These are phyloP conservation scores for Dryas alaskensis DNA, from an alignment of 306 rosid species.

Conservation along the genomic window DNA sequence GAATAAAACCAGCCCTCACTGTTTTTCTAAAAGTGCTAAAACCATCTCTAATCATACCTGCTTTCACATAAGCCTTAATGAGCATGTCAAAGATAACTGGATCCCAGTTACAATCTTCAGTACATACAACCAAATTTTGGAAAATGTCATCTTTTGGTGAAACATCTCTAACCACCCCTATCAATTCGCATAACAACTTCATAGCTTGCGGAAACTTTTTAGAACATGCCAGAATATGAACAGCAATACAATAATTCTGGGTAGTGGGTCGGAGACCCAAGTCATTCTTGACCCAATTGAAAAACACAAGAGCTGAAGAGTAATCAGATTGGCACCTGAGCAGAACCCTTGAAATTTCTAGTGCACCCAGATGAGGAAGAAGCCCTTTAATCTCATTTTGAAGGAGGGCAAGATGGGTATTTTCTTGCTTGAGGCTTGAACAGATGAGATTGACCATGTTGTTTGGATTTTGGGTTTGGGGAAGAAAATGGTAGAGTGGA, in stretches of 20 bases:
- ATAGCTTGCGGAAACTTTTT: conserved; percentile 53
- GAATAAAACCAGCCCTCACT: conserved; percentile 54
- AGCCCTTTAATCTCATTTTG: conserved; percentile 49
- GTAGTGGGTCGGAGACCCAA: conserved; percentile 46
- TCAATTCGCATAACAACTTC: conserved; percentile 61
- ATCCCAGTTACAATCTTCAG: conserved; percentile 80
- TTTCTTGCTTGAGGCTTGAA: conserved; percentile 47
- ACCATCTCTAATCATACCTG: conserved; percentile 60
- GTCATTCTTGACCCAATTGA: conserved; percentile 71
- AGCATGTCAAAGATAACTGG: conserved; percentile 73
- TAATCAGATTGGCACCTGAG: conserved; percentile 73
- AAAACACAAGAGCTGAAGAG: conserved; percentile 61
- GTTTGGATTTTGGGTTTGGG: conserved; percentile 73
- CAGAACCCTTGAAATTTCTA: conserved; percentile 69
- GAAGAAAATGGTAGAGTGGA: conserved; percentile 75
- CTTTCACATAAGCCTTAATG: conserved; percentile 74
- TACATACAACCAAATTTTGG: conserved; percentile 38
- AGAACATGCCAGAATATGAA: conserved; percentile 70
- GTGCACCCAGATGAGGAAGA: conserved; percentile 61
- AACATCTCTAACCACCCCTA: conserved; percentile 37
- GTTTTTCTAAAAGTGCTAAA: conserved; percentile 55
- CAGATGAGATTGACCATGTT: conserved; percentile 67
- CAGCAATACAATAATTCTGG: conserved; percentile 54
- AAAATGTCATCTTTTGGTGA: conserved; percentile 45
- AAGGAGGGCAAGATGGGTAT: conserved; percentile 38